Evolutionary conservation across 441 rosid species (phyloP).

Genomic region (Capsella rubella): DNA sequence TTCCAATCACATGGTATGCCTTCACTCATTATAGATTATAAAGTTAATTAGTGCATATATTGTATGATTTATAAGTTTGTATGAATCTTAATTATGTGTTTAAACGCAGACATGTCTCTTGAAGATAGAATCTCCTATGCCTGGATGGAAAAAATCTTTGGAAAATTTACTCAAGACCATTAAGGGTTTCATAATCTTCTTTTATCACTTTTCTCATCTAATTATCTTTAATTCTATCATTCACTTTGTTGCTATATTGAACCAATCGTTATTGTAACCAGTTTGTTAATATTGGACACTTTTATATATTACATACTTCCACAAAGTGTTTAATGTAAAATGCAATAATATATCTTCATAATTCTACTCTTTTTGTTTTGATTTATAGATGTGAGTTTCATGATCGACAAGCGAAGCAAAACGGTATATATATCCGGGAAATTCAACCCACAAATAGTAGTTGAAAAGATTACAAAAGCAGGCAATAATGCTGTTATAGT

Average conservation of each 20-base stretch:
- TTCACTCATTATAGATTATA: neutral
- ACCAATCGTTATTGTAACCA: neutral
- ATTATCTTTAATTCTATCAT: neutral
- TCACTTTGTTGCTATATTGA: neutral
- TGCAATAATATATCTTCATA: neutral
- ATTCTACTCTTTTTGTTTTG: neutral
- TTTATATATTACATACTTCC: neutral
- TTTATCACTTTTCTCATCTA: neutral
- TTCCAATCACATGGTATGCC: constrained; percentile 17
- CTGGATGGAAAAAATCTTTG: neutral
- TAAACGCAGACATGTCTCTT: constrained; percentile 14
- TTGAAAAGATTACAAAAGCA: constrained; percentile 15
- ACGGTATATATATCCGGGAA: constrained; percentile 25
- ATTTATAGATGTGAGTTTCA: constrained; percentile 8
- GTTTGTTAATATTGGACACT: neutral
- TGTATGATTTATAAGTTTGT: neutral
- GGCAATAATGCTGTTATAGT: constrained; percentile 18
- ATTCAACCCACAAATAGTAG: constrained; percentile 12
- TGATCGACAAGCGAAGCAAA: constrained; percentile 21
- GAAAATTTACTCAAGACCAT: neutral
- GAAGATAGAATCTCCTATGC: constrained; percentile 14
- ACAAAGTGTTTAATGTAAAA: neutral
- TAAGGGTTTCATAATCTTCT: neutral
- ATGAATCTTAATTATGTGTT: constrained; percentile 9
- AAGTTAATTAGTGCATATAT: constrained; percentile 1